Evolutionary conservation across 176 grass and related monocot species (phyloP).

Genomic region (Secale cereale): DNA sequence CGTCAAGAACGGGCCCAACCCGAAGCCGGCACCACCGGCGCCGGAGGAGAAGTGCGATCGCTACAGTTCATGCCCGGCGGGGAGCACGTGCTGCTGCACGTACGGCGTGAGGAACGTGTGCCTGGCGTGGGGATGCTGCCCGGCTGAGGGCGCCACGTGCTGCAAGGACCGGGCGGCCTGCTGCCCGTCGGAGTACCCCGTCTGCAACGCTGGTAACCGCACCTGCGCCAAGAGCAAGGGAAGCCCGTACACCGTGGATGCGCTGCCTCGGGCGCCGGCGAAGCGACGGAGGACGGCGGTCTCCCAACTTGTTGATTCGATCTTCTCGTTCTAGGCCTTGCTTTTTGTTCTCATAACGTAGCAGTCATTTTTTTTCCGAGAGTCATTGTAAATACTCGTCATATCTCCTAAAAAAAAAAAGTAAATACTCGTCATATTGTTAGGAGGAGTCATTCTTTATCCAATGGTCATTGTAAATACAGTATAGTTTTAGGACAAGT

Average conservation of each 20-base stretch:
- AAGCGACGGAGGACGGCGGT: background rate
- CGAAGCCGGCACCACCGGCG: constrained; percentile 20
- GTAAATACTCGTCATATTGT: too few relatives aligned
- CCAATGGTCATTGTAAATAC: too few relatives aligned
- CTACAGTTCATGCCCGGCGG: constrained; percentile 38
- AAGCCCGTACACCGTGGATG: constrained; percentile 42
- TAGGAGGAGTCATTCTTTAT: too few relatives aligned
- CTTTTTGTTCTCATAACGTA: too few relatives aligned
- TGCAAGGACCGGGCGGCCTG: constrained; percentile 54
- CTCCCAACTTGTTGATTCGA: background rate
- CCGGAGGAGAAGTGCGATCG: constrained; percentile 33
- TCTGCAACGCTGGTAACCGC: constrained; percentile 37
- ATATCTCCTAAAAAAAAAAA: too few relatives aligned
- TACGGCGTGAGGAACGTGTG: constrained; percentile 42
- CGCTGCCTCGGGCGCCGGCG: constrained; percentile 35
- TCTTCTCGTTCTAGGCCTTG: background rate
- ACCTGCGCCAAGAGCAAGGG: constrained; percentile 51
- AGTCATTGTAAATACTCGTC: too few relatives aligned
- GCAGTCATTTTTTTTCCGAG: too few relatives aligned
- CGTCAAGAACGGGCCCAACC: constrained; percentile 46
- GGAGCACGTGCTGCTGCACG: constrained; percentile 73
- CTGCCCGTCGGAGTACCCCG: constrained; percentile 52
- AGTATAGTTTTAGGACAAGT: too few relatives aligned
- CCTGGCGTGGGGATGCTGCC: constrained; percentile 74
- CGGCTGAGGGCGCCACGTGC: constrained; percentile 49